These are phyloP conservation scores for Rhodotorula diobovata DNA, from an alignment of 768 basidiomycete genomes.

Conservation along the genomic window DNA sequence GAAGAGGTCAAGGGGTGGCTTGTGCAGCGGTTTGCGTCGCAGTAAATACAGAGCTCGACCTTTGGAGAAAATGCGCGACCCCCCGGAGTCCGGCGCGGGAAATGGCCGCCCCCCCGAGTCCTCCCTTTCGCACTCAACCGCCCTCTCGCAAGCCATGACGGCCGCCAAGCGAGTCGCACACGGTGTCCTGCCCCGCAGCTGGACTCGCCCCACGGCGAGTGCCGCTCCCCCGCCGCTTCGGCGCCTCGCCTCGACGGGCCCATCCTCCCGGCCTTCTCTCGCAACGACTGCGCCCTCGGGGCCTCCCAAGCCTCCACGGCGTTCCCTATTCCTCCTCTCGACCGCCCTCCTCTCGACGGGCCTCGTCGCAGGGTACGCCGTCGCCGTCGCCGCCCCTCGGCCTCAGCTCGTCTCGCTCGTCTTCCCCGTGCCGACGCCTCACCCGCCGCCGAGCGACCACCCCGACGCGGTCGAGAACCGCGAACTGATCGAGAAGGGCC, in stretches of 20 bases:
- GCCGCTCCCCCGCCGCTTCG: neutral
- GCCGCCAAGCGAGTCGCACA: too few species aligned
- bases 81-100: too few species aligned
- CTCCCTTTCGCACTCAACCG: too few species aligned
- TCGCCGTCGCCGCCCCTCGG: constrained; percentile 54
- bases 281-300: neutral
- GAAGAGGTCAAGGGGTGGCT: constrained; percentile 18
- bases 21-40: neutral
- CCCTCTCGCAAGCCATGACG: too few species aligned
- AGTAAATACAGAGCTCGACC: neutral
- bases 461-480: constrained; percentile 60
- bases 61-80: neutral
- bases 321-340: constrained; percentile 26
- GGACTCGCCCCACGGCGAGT: too few species aligned
- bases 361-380: constrained; percentile 20
- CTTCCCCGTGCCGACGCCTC: constrained; percentile 71
- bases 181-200: too few species aligned
- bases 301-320: neutral
- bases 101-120: too few species aligned
- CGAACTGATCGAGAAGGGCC: constrained; percentile 59
- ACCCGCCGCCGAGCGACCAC: constrained; percentile 61
- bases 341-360: constrained; percentile 27
- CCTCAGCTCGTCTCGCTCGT: constrained; percentile 57
- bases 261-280: neutral
- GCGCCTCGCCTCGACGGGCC: neutral